Evolutionary conservation across 2,329 filamentous ascomycete species (phyloP).

Genomic region (Polychaeton citri): DNA sequence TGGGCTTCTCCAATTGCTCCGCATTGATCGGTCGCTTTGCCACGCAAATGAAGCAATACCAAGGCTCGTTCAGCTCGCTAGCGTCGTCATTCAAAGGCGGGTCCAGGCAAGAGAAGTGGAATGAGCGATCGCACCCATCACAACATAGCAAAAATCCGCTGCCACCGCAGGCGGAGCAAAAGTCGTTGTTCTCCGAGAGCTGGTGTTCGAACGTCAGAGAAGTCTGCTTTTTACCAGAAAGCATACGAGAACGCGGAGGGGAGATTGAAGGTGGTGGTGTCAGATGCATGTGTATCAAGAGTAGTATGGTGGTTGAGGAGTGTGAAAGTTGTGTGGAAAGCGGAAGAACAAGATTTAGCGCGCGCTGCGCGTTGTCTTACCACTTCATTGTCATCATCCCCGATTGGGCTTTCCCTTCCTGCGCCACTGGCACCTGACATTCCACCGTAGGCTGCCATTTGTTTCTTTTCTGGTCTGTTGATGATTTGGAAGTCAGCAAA

Average conservation of each 20-base stretch:
- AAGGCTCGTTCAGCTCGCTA: slow-evolving; percentile 47
- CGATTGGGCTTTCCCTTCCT: slow-evolving; percentile 47
- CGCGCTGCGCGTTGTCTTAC: slow-evolving; percentile 30
- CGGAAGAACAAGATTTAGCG: slow-evolving; percentile 22
- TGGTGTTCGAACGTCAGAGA: slow-evolving; percentile 27
- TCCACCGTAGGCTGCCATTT: slow-evolving; percentile 53
- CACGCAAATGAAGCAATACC: slow-evolving; percentile 69
- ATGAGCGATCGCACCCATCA: slow-evolving; percentile 79
- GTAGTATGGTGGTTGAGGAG: slow-evolving; percentile 13
- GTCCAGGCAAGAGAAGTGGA: slow-evolving; percentile 80
- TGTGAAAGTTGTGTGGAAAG: slow-evolving; percentile 23
- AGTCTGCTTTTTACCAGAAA: slow-evolving; percentile 6
- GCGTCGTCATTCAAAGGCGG: slow-evolving; percentile 50
- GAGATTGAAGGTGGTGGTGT: slow-evolving; percentile 13
- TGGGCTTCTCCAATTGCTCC: slow-evolving; percentile 21
- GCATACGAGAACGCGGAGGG: slow-evolving; percentile 9
- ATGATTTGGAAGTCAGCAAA: slow-evolving; percentile 13
- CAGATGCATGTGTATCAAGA: slow-evolving; percentile 16
- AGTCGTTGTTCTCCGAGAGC: slow-evolving; percentile 62
- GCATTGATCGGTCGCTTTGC: slow-evolving; percentile 22
- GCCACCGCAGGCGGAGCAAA: slow-evolving; percentile 74
- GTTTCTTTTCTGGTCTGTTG: slow-evolving; percentile 62
- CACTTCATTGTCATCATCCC: slow-evolving; percentile 44
- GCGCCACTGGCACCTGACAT: slow-evolving; percentile 51
- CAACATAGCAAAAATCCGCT: slow-evolving; percentile 83